These are phyloP conservation scores for Wickerhamiella allomyrinae DNA, from an alignment of 805 yeast genomes.

Conservation along the genomic window DNA sequence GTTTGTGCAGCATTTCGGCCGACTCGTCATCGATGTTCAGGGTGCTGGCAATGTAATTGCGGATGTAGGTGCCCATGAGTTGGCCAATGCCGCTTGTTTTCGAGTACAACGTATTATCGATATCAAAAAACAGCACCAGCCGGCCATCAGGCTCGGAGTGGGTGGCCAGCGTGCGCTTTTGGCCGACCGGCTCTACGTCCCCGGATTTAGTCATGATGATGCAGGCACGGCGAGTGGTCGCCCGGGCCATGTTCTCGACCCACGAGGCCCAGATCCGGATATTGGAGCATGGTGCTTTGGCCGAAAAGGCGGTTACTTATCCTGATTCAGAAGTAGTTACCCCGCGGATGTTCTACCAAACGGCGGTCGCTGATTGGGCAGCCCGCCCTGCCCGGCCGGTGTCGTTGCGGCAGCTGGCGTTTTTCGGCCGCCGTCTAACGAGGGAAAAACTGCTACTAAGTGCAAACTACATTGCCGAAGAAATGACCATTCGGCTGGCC, in stretches of 20 bases:
- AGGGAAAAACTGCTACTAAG: slow-evolving; percentile 63
- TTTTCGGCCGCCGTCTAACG: slow-evolving; percentile 67
- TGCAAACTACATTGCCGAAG: slow-evolving; percentile 80
- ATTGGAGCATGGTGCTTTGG: slow-evolving; percentile 3
- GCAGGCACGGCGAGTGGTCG: not conserved
- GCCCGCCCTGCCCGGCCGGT: slow-evolving; percentile 73
- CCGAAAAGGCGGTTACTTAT: slow-evolving; percentile 13
- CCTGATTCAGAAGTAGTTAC: slow-evolving; percentile 33
- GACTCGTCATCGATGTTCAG: slow-evolving; percentile 52
- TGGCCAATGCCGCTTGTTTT: slow-evolving; percentile 66
- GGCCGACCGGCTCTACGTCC: not conserved
- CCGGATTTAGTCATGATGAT: not conserved
- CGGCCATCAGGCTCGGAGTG: not conserved
- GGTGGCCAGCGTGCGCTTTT: not conserved
- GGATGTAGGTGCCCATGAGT: slow-evolving; percentile 76
- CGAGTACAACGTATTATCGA: slow-evolving; percentile 80
- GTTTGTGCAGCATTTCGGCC: slow-evolving; percentile 55
- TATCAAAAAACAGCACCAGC: slow-evolving; percentile 63
- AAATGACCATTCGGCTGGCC: slow-evolving; percentile 72
- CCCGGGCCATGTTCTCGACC: slow-evolving; percentile 1
- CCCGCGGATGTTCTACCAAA: slow-evolving; percentile 75
- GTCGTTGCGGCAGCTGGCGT: slow-evolving; percentile 76
- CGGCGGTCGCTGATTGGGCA: slow-evolving; percentile 48
- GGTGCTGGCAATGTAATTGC: slow-evolving; percentile 56
- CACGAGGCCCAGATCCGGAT: slow-evolving; percentile 7